Evolutionary conservation across 768 basidiomycete species (phyloP), one percentile per base, ranked within the genome.

Genomic region (Leccinum uliginosum): DNA sequence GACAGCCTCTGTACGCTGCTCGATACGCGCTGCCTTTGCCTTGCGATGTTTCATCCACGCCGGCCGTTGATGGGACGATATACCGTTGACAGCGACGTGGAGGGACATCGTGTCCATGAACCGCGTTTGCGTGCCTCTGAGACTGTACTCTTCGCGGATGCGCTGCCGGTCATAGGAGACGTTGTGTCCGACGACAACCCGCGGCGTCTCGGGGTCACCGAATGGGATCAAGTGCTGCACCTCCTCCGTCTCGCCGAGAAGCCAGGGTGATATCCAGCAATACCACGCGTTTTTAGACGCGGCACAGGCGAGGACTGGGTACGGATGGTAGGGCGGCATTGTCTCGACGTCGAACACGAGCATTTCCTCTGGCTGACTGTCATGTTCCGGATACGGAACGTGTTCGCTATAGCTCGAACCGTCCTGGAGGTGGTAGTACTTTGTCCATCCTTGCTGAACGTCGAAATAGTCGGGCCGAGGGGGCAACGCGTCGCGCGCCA

Each of bases 311-410:
- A 26, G 26, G 26, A 26, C 26, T 26, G 26, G 26, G 26, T 26
- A 26, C 26, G 1, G 26, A 26, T 26, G 26, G 26, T 26, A 26
- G 26, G 26, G 26, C 26, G 4, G 26, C 26, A 98, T 81, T 0
- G 91, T 93, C 73, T 99, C 95, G 54, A 98, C 91, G 69, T 99
- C 97, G 65, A 98, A 97, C 10, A 84, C 81, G 60, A 98, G 81
- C 78, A 89, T 78, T 44, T 84, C 74, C 67, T 93, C 91, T 1
- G 82, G 73, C 58, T 80, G 76, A 3, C 84, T 85, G 40, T 83
- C 75, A 52, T 86, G 83, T 53, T 78, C 78, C 0, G 88, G 89
- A 64, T 75, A 84, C 3, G 82, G 75, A 53, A 95, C 87, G 10
- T 82, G 80, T 65, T 92, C 87, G 65, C 78, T 80, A 71, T 85